Evolutionary conservation across 495 filamentous ascomycete genomes (phyloP), one percentile per base, ranked within the genome.

Genomic region (Cenococcum geophilum): DNA sequence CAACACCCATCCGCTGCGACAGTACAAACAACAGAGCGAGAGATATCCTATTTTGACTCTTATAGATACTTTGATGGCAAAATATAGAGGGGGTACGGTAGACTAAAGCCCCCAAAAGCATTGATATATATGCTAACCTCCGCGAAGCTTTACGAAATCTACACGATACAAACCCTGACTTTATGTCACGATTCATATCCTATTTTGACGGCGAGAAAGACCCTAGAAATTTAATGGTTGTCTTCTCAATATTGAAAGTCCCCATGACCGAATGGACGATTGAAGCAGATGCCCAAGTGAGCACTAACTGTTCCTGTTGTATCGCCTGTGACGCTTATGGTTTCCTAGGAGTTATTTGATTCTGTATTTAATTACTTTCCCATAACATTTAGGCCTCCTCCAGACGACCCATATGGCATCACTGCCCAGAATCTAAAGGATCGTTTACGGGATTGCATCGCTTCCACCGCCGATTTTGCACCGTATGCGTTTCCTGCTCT

Each of bases 341-440:
- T 6, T n/a, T 21, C 12, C 11, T 1, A 37, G 64, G 59, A 69
- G 11, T 73, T 89, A 18, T 90, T 89, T 68, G 87, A 90, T 62
- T 76, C 86, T 4, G 85, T 87, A 16, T 90, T 88, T 68, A 87
- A 87, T 62, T 90, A 90, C 71, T 90, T 89, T 68, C 87, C 87
- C 0, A 89, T 90, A 57, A 88, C 87, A 0, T 90, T 89, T 71
- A 78, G 81, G 63, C 87, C 87, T 21, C 87, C 87, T 0, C 86
- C 86, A 9, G 84, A 87, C 59, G 87, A 89, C 66, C 86, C 87
- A 4, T 89, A 88, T 48, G 82, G 84, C 5, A 88, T 90, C 59
- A 88, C 86, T 27, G 80, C 87, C 4, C 85, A 89, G 70, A 82
- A 90, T 61, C 71, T 90, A 50, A 90, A 90, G 62, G 76, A 77